Base-by-base conservation (phyloP, 2,329 filamentous ascomycete genomes). In the Diplodia scrobiculata region DNA sequence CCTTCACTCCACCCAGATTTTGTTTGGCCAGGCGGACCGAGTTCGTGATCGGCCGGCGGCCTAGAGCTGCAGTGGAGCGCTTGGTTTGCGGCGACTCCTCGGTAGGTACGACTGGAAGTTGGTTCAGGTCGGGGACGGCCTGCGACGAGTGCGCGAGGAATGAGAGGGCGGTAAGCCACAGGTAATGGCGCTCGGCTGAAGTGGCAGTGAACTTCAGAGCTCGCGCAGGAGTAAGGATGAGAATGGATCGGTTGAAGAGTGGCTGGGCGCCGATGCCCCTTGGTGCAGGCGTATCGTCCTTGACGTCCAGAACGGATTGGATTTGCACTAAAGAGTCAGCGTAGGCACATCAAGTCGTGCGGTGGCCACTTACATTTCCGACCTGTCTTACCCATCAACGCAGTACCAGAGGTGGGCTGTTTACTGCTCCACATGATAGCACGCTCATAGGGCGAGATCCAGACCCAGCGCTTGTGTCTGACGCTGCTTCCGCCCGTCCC, bases 351-450 rank as follows among this genome's bases (percentile, higher is more conserved):
- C 54, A 1, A n/a, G 14, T 13, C 13, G 1, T 9, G 36, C 29
- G n/a, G 21, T 17, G 9, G 1, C 25, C 66, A 87, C 92, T 88
- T 84, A 97, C 94, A 80, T 80, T 98, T 99, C 72, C 95, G 89
- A 65, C 95, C 95, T 74, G 90, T 90, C 82, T 98, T 99, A 70
- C 95, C 95, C 83, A 98, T 84, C 77, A 99, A 79, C 36, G 93
- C 94, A 72, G 87, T 90, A 36, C 93, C 92, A 71, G 89, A 92
- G 10, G 89, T 91, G 17, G 95, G 95, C 79, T 99, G 95, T 82
- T 96, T 97, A 83, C 90, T 96, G 78, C 94, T 97, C 95, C 95
- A 99, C 77, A 99, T 91, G 68, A 99, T 94, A 13, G 94, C 90
- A 69, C 93, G 86, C 79, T 99, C 95, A 74, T 99, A 98, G 2